These are phyloP conservation scores for Plantago major DNA, from an alignment of 257 asterid genomes.

Conservation along the genomic window DNA sequence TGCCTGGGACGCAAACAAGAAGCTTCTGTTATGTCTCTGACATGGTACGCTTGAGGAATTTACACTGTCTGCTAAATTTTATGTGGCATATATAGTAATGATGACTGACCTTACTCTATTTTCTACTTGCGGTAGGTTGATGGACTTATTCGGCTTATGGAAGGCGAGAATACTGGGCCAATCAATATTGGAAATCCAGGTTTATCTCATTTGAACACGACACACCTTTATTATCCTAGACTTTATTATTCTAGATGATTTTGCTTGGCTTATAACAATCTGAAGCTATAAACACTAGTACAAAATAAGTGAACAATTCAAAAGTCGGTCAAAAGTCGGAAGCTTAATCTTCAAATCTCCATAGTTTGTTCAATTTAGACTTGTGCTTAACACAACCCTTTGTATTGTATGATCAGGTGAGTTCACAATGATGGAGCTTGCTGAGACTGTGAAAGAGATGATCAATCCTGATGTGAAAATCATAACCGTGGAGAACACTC, in stretches of 20 bases:
- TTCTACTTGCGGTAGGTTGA: slow-evolving; percentile 37
- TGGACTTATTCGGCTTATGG: slow-evolving; percentile 56
- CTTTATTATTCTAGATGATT: too few relatives aligned
- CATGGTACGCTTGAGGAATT: slow-evolving; percentile 28
- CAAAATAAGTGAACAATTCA: too few relatives aligned
- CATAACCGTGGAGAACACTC: slow-evolving; percentile 79
- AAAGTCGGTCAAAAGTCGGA: too few relatives aligned
- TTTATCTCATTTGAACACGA: not conserved
- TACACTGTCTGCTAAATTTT: not conserved
- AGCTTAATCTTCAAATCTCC: not conserved
- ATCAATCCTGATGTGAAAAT: slow-evolving; percentile 76
- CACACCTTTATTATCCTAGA: too few relatives aligned
- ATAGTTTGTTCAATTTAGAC: not conserved
- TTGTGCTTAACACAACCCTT: not conserved
- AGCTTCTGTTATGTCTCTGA: slow-evolving; percentile 60
- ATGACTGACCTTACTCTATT: not conserved
- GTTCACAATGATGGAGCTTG: slow-evolving; percentile 58
- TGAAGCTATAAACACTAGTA: too few relatives aligned
- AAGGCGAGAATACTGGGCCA: slow-evolving; percentile 59
- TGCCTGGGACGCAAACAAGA: slow-evolving; percentile 91
- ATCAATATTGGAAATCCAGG: slow-evolving; percentile 76
- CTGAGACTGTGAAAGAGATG: slow-evolving; percentile 71
- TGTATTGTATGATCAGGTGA: slow-evolving; percentile 39
- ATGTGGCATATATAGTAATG: not conserved
- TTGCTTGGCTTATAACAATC: too few relatives aligned